Evolutionary conservation across 176 grass and related monocot genomes (phyloP).

Genomic region (Carex pumila): DNA sequence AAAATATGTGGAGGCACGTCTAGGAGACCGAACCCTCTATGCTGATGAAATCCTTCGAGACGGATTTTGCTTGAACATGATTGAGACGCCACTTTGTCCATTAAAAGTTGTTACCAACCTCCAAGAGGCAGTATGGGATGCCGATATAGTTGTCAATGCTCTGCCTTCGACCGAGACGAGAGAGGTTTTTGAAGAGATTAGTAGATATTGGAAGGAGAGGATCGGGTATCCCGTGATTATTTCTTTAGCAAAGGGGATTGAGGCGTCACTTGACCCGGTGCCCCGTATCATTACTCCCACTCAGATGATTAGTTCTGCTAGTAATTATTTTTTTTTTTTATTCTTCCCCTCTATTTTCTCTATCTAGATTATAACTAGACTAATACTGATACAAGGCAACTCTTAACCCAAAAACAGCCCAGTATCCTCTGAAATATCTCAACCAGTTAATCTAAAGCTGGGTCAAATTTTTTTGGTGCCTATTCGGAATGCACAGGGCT

Average conservation of each 20-base stretch:
- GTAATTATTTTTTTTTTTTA: slow-evolving; percentile 34
- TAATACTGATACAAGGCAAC: not conserved
- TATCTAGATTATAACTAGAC: not conserved
- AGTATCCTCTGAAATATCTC: too few relatives aligned
- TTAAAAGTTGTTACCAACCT: slow-evolving; percentile 95
- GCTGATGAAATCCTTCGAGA: slow-evolving; percentile 90
- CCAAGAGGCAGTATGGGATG: slow-evolving; percentile 98
- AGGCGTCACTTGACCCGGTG: slow-evolving; percentile 61
- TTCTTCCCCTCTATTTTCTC: not conserved
- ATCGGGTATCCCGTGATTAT: slow-evolving; percentile 81
- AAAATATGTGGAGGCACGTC: slow-evolving; percentile 92
- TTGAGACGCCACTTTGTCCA: slow-evolving; percentile 84
- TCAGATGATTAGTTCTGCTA: slow-evolving; percentile 86
- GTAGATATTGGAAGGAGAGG: slow-evolving; percentile 94
- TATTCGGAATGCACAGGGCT: too few relatives aligned
- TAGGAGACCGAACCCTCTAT: slow-evolving; percentile 70
- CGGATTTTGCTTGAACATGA: slow-evolving; percentile 87
- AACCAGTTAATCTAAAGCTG: too few relatives aligned
- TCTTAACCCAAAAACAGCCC: not conserved
- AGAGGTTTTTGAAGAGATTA: slow-evolving; percentile 94
- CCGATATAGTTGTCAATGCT: slow-evolving; percentile 90
- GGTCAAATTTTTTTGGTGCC: too few relatives aligned
- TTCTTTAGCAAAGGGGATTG: slow-evolving; percentile 87
- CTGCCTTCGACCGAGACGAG: slow-evolving; percentile 81
- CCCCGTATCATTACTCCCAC: slow-evolving; percentile 89